Base-by-base conservation (phyloP, 2,329 filamentous ascomycete genomes). In the Dactylonectria macrodidyma region DNA sequence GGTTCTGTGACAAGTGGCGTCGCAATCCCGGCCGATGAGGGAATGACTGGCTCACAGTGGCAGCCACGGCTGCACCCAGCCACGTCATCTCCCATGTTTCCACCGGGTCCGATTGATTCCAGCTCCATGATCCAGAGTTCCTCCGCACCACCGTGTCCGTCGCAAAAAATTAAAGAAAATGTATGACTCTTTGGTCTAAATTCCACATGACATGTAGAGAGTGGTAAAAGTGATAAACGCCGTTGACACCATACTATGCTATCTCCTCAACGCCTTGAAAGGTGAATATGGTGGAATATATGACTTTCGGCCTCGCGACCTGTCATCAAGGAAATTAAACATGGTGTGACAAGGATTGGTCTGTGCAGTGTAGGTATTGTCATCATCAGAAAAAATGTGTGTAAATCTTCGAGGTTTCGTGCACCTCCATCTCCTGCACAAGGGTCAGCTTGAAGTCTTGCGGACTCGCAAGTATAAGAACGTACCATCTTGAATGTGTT, bases 361-460 rank as follows among this genome's bases (percentile, higher is more conserved):
- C 66, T 72, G 71, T 61, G 55, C 68, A 65, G 62, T 75, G 67
- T 57, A 46, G 73, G 59, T 71, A 66, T 75, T 68, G 71, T 67
- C 72, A 72, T 87, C 84, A 83, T 95, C 90, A 99, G 88, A 99
- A 98, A 89, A 99, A 99, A 88, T 99, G 96, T 76, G 96, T 99
- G 87, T 99, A 98, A 78, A 98, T 95, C 86, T 98, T 99, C 74
- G 96, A 98, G 81, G 92, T 94, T 84, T 98, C 96, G 82, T 99
- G 96, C 77, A 99, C 96, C 86, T 98, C 96, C 96, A 99, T 99
- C 86, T 99, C 96, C 96, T 98, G 70, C 46, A 61, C 14, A 16
- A 11, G 10, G 46, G 75, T 89, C 81, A 89, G 85, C 73, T 70
- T 51, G 1, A 9, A 10, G 5, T 22, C 10, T 41, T n/a, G 19